Evolutionary conservation across 1,284 basidiomycete species (phyloP).

Genomic region (Inonotus hispidus): DNA sequence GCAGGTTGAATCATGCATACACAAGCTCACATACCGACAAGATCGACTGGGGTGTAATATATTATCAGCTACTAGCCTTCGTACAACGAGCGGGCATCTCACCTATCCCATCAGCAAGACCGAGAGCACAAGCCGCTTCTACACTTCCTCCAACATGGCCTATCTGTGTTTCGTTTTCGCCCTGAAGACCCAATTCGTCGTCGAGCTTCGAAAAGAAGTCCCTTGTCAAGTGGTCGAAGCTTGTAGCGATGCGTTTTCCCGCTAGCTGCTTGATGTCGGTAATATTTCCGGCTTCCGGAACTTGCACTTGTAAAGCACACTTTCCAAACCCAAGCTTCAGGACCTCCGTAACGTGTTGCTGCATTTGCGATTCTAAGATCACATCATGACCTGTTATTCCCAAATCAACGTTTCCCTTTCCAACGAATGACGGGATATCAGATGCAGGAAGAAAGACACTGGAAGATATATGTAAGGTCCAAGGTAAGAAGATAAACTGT

Average conservation of each 20-base stretch:
- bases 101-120: constrained; percentile 97
- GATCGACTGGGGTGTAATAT: constrained; percentile 57
- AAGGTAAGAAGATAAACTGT: not conserved
- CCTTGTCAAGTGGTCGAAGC: constrained; percentile 83
- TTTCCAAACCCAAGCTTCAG: constrained; percentile 91
- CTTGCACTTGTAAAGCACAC: constrained; percentile 92
- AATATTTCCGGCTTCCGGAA: constrained; percentile 74
- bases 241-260: constrained; percentile 91
- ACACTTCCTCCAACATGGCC: constrained; percentile 98
- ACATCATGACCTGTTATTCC: constrained; percentile 98
- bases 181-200: constrained; percentile 43
- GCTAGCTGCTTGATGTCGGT: constrained; percentile 76
- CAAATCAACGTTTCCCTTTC: constrained; percentile 91
- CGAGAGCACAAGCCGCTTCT: constrained; percentile 95
- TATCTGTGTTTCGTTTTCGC: constrained; percentile 66
- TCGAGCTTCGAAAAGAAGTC: constrained; percentile 81
- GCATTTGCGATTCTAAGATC: constrained; percentile 85
- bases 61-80: constrained; percentile 14
- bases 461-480: constrained; percentile 18
- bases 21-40: constrained; percentile 64
- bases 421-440: constrained; percentile 98
- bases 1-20: not conserved
- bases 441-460: constrained; percentile 96
- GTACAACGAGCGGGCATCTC: constrained; percentile 28
- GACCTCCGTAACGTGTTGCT: constrained; percentile 72